These are phyloP conservation scores for Scheffersomyces lignicola DNA, from an alignment of 1,139 yeast genomes.

Conservation along the genomic window DNA sequence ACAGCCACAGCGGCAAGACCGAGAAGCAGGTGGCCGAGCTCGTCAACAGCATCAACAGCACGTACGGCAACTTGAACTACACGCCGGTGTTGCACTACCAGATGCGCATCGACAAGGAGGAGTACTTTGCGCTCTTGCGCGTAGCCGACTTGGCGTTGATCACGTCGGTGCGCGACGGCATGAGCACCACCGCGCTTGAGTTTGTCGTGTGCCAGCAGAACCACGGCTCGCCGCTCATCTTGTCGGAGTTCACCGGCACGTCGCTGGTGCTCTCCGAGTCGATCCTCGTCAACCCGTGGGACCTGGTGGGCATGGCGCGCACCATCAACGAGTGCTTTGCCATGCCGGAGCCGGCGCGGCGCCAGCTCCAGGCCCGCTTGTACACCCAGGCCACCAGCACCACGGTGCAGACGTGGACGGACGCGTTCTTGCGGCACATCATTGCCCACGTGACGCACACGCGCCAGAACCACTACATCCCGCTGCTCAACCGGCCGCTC, in stretches of 20 bases:
- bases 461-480: constrained; percentile 63
- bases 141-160: constrained; percentile 89
- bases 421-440: constrained; percentile 56
- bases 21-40: constrained; percentile 81
- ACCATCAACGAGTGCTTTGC: constrained; percentile 69
- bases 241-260: constrained; percentile 93
- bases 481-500: constrained; percentile 76
- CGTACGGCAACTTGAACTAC: constrained; percentile 75
- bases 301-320: constrained; percentile 87
- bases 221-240: constrained; percentile 70
- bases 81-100: constrained; percentile 91
- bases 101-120: constrained; percentile 83
- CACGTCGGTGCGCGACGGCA: constrained; percentile 92
- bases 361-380: constrained; percentile 48
- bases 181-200: constrained; percentile 93
- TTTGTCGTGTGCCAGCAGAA: constrained; percentile 85
- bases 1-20: constrained; percentile 54
- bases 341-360: constrained; percentile 45
- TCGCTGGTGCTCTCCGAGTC: constrained; percentile 80
- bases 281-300: constrained; percentile 94
- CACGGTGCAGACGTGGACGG: constrained; percentile 83
- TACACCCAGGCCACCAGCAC: constrained; percentile 66
- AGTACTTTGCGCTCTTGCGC: constrained; percentile 81
- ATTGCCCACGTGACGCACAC: constrained; percentile 48
- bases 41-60: constrained; percentile 76